These are phyloP conservation scores for Phytophthora pisi DNA, from an alignment of 352 stramenopile genomes.

Conservation along the genomic window DNA sequence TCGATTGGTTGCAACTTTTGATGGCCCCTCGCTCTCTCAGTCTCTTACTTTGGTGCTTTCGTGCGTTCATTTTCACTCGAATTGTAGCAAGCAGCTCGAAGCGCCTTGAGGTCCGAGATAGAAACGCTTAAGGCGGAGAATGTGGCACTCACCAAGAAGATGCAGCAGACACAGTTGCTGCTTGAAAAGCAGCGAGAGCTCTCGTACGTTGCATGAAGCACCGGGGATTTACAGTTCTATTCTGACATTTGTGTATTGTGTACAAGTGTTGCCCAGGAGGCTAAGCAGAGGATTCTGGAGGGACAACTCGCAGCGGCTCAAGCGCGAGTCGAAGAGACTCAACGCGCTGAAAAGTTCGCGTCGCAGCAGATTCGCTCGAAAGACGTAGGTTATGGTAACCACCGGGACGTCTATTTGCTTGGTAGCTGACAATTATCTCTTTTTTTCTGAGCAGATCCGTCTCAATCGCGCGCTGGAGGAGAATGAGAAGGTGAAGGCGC, in stretches of 20 bases:
- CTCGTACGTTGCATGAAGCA: constrained; percentile 39
- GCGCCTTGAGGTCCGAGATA: constrained; percentile 41
- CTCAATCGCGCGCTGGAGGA: constrained; percentile 81
- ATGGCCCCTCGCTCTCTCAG: neutral
- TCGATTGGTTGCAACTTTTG: neutral
- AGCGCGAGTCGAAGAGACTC: constrained; percentile 52
- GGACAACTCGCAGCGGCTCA: constrained; percentile 59
- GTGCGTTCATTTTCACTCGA: neutral
- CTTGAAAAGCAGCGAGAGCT: constrained; percentile 83
- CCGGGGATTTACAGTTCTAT: neutral
- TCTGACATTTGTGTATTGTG: constrained; percentile 2
- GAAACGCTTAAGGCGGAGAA: constrained; percentile 62
- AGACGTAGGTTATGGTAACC: constrained; percentile 39
- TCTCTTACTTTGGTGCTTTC: constrained; percentile 1
- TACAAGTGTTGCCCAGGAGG: constrained; percentile 63
- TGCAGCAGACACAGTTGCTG: constrained; percentile 66
- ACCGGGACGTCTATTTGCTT: neutral
- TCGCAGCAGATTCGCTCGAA: constrained; percentile 79
- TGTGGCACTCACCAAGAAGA: constrained; percentile 54
- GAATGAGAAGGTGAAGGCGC: constrained; percentile 70
- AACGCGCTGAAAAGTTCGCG: constrained; percentile 66
- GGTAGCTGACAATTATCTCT: neutral
- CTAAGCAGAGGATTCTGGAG: constrained; percentile 76
- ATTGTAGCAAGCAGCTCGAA: constrained; percentile 46
- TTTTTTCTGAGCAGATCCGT: constrained; percentile 46